Evolutionary conservation across 345 rosid species (phyloP), one percentile per base, ranked within the genome.

Genomic region (Geranium brycei): DNA sequence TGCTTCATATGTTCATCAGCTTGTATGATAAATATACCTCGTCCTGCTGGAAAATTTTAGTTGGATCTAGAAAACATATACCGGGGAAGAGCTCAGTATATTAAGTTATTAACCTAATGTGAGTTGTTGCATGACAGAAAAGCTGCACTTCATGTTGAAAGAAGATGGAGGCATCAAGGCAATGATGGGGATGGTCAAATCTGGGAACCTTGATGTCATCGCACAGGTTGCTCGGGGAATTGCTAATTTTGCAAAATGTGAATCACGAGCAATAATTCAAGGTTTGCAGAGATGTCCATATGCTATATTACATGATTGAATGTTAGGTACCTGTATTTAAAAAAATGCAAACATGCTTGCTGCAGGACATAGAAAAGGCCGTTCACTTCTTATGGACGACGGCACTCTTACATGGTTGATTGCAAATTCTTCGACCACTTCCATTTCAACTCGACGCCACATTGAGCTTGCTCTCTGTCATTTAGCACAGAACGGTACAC

Each of bases 171-270:
- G 88, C 66, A 82, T 92, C 66, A 83, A 84, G 66, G 89, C 95
- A 11, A 80, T 92, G 32, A 62, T 92, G n/a, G 83, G 74, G 59
- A 87, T 86, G 88, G 82, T 78, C 18, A 77, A 76, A 58, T 81
- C 81, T 0, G 83, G 86, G 56, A 84, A 75, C 60, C 69, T n/a
- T 64, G 95, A 89, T 69, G 92, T 89, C 68, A 65, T 85, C 31
- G 89, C 92, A 8, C 98, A 92, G 76, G 91, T 92, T 64, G 98
- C 98, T 23, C 83, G 98, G 77, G 98, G 95, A 51, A 76, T 92
- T 69, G 96, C 98, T 40, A 92, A 92, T 77, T 92, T 87, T 64
- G 96, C 96, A 51, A 92, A 92, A 79, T 89, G 98, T 61, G 98
- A 92, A 81, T 84, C 95, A 64, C 88, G 98, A 31, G 91, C 77